phyloP scores from a whole-genome alignment of 1,284 basidiomycete species.

The Mixia osmundae region DNA sequence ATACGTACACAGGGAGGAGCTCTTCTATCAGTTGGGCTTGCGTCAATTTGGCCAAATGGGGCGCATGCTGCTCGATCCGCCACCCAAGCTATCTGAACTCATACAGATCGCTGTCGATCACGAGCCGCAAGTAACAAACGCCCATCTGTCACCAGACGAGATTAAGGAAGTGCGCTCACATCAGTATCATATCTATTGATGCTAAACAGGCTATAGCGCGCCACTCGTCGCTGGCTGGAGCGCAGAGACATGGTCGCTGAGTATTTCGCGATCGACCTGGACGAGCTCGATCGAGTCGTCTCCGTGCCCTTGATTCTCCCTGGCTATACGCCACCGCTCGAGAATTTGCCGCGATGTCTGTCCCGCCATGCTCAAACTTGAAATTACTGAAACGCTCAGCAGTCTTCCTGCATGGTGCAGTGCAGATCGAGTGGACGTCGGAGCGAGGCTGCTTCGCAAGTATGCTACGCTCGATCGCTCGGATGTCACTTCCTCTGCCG shows the following conservation, averaged over 20 bases:
- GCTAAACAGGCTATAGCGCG: background rate
- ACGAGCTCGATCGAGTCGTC: constrained; percentile 38
- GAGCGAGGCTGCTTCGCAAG: constrained; percentile 67
- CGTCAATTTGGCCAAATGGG: constrained; percentile 72
- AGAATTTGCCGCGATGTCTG: constrained; percentile 46
- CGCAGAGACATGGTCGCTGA: constrained; percentile 70
- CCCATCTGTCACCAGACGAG: constrained; percentile 23
- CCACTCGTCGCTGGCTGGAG: constrained; percentile 21
- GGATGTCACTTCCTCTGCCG: constrained; percentile 80
- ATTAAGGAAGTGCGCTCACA: constrained; percentile 41
- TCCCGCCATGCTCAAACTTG: constrained; percentile 26
- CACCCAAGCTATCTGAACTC: constrained; percentile 46
- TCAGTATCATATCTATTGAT: background rate
- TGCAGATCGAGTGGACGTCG: constrained; percentile 60
- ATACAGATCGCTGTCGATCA: constrained; percentile 53
- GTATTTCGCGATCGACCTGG: constrained; percentile 66
- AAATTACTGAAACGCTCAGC: constrained; percentile 30
- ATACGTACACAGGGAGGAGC: constrained; percentile 50
- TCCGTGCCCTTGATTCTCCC: constrained; percentile 57
- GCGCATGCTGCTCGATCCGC: constrained; percentile 53
- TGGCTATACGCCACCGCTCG: constrained; percentile 63
- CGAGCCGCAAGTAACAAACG: constrained; percentile 27
- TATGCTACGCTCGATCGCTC: constrained; percentile 68
- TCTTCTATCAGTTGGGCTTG: constrained; percentile 83
- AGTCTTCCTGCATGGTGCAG: constrained; percentile 18